A percentile compares a stretch with the other conserved stretches of the same genome.
phyloP scores from a whole-genome alignment of 2,329 filamentous ascomycete species.

The Chrysoporthe austroafricana region DNA sequence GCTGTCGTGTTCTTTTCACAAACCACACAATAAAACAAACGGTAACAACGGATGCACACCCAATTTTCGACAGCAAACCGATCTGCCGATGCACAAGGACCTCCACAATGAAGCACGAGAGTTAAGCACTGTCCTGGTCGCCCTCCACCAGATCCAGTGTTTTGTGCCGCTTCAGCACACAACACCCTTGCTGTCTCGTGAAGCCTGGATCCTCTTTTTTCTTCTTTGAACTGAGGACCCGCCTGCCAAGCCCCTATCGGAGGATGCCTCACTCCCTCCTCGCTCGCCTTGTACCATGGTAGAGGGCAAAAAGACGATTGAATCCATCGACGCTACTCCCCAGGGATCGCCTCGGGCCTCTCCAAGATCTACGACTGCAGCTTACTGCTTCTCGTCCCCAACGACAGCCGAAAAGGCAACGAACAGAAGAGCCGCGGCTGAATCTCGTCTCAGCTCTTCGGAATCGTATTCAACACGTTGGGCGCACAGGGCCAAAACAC shows the following conservation, averaged over 20 bases:
- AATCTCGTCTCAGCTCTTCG: conserved; percentile 2
- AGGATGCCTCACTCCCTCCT: conserved; percentile 14
- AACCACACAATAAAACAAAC: neutral
- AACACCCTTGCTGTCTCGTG: conserved; percentile 24
- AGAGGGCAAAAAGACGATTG: conserved; percentile 5
- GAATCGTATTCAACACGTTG: neutral
- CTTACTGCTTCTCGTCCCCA: neutral
- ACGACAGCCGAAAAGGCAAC: neutral
- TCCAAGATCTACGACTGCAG: neutral
- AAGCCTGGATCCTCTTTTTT: conserved; percentile 19
- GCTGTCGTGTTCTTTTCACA: neutral
- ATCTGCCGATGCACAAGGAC: conserved; percentile 13
- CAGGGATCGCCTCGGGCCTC: neutral
- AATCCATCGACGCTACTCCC: neutral
- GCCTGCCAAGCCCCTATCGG: conserved; percentile 24
- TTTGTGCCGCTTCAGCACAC: conserved; percentile 13
- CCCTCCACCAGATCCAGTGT: conserved; percentile 25
- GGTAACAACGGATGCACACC: conserved; percentile 11
- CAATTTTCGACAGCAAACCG: conserved; percentile 17
- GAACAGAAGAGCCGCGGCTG: no score
- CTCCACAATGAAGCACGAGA: conserved; percentile 18
- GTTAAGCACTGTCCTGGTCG: conserved; percentile 18
- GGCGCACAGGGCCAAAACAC: neutral
- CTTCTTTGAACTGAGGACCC: conserved; percentile 14
- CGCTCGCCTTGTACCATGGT: neutral